Evolutionary conservation across 2,329 filamentous ascomycete genomes (phyloP), one percentile per base, ranked within the genome.

Genomic region (Paecilomyces niveus): DNA sequence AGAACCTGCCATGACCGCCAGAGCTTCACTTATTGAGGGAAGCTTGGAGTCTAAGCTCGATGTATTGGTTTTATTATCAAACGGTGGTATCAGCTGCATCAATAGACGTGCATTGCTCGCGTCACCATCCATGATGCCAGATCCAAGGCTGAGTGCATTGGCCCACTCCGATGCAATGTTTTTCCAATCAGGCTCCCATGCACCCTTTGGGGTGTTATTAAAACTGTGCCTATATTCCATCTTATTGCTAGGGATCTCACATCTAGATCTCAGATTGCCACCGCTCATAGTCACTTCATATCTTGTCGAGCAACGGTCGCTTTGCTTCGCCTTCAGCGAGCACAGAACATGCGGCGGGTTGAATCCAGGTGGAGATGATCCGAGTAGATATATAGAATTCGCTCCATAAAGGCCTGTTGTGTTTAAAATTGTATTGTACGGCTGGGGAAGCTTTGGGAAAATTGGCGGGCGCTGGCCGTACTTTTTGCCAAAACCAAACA

Each of bases 1-100:
- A 35, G 83, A 86, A 3, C 85, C 84, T 0, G 83, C 82, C 65
- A 92, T 80, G 0, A 90, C 88, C 0, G 89, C 88, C 0, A 94
- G 70, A 0, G 87, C 86, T 71, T 94, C 90, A 0, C 85, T 86
- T n/a, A 89, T 79, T 2, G 86, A 89, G 0, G 90, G 90, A 0
- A 87, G 70, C 0, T 72, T 67, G 0, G 77, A 71, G 33, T 81
- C 75, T 0, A 90, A 77, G 0, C 58, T 51, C 3, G 68, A 72
- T 9, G 63, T 58, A 9, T 66, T 61, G 6, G 68, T 65, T 22
- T 64, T 51, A 7, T 69, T 68, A 9, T 74, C 57, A 0, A 71
- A 73, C 0, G 58, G 58, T 0, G 83, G 78, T 4, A 83, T 78
- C 11, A 84, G 71, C 61, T 87, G 80, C 26, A 83, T 83, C 8